Evolutionary conservation across 441 rosid genomes (phyloP).

Genomic region (Populus hybrid): DNA sequence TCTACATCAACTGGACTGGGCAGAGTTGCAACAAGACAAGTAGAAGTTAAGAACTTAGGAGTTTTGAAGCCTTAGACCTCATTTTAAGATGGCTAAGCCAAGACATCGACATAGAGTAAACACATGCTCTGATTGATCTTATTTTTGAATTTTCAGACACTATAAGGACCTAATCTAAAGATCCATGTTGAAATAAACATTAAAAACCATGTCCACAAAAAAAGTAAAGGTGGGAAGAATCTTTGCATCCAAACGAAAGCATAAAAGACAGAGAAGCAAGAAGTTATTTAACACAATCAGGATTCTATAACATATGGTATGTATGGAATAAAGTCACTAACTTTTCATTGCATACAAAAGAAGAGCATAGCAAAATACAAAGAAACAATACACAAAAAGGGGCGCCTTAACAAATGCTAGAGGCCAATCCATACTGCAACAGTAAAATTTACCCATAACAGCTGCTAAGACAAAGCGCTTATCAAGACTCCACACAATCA

Average conservation of each 20-base stretch:
- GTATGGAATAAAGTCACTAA: background rate
- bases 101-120: background rate
- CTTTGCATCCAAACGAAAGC: background rate
- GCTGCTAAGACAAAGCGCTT: constrained; percentile 99
- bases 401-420: background rate
- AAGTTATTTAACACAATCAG: background rate
- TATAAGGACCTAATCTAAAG: constrained; percentile 4
- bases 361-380: background rate
- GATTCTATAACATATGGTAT: background rate
- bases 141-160: background rate
- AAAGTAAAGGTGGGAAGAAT: background rate
- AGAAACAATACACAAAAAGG: background rate
- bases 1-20: constrained; percentile 1
- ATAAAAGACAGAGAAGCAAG: background rate
- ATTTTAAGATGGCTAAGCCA: constrained; percentile 3
- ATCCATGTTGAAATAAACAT: background rate
- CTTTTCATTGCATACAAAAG: background rate
- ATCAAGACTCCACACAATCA: constrained; percentile 99
- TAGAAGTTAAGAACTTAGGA: background rate
- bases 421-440: background rate
- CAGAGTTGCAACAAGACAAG: background rate
- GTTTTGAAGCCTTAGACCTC: background rate
- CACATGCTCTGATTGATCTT: background rate
- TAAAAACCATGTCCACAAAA: background rate
- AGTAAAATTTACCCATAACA: constrained; percentile 78